Base-by-base conservation (phyloP, 805 yeast genomes). In the Debaryomyces maramus region DNA sequence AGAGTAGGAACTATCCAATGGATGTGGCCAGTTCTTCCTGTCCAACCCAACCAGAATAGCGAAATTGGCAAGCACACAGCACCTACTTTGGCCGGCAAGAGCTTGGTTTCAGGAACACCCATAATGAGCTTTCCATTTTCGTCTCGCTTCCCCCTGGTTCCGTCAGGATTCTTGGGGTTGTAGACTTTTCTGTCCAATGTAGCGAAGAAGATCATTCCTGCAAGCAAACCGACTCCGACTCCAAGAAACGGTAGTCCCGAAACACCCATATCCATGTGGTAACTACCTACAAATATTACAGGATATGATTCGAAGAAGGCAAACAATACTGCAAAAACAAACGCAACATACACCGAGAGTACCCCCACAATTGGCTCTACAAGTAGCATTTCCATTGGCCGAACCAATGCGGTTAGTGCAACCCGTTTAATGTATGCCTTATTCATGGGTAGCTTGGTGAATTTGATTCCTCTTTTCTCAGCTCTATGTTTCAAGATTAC, bases 1-100 rank as follows among this genome's bases (percentile, higher is more conserved):
- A 83, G 77, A 17, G 78, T 68, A 6, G 95, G 87, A 8, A 78
- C 84, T 70, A 84, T 81, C 89, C 90, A 86, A 55, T 83, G 90
- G 19, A 85, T 79, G 5, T 55, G 44, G 6, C 86, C 74, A 3
- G 90, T 73, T 95, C 95, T 87, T 2, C 36, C 36, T 3, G 90
- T 73, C 95, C 95, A 86, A 5, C 83, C 95, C 4, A 33, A 13
- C 36, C 36, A 33, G 24, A 21, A 33, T 10, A 33, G 13, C 29
- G 27, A 22, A 10, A 20, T 21, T 3, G 36, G 36, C 45, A 86
- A 67, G 11, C 77, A 74, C 16, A 82, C 58, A 2, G 88, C 79
- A 29, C 91, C 95, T 43, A 83, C 58, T 53, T 83, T 78, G 50
- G 84, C 81, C 5, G 82, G 64, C 14, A 80, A 48, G 42, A 85